A percentile compares a stretch with the other conserved stretches of the same genome.
Evolutionary conservation across 192 early-diverging fungal genomes (phyloP).

Genomic region (Mortierella antarctica): DNA sequence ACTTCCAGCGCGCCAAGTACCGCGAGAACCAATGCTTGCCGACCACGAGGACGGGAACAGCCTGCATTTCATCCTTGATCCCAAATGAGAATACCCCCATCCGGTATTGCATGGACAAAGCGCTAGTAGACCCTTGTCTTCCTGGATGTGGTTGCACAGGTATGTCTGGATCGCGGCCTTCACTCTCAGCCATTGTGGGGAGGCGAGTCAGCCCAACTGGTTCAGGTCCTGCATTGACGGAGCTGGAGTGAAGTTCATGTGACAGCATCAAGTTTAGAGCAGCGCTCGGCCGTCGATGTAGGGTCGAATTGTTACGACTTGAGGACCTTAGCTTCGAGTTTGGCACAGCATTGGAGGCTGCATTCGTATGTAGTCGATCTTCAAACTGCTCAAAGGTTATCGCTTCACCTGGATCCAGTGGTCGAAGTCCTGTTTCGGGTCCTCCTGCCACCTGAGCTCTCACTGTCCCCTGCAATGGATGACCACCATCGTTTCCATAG

Average conservation of each 20-base stretch:
- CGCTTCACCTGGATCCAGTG: conserved; percentile 3
- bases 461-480: too few relatives aligned
- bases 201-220: too few relatives aligned
- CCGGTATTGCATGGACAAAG: not conserved
- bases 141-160: too few relatives aligned
- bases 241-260: too few relatives aligned
- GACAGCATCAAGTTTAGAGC: too few relatives aligned
- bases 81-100: conserved; percentile 14
- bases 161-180: too few relatives aligned
- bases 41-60: not conserved
- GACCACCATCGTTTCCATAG: not conserved
- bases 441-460: not conserved
- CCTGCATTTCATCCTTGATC: not conserved
- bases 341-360: not conserved
- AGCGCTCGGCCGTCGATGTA: too few relatives aligned
- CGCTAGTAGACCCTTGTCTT: too few relatives aligned
- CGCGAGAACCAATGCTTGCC: not conserved
- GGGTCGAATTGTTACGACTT: too few relatives aligned
- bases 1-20: not conserved
- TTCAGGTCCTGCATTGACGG: too few relatives aligned
- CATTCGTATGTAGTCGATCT: not conserved
- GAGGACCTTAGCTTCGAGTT: too few relatives aligned
- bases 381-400: conserved; percentile 14
- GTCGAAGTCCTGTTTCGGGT: not conserved
- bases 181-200: too few relatives aligned